Evolutionary conservation across 2,329 filamentous ascomycete species (phyloP), one percentile per base, ranked within the genome.

Genomic region (Ophiostoma ips): DNA sequence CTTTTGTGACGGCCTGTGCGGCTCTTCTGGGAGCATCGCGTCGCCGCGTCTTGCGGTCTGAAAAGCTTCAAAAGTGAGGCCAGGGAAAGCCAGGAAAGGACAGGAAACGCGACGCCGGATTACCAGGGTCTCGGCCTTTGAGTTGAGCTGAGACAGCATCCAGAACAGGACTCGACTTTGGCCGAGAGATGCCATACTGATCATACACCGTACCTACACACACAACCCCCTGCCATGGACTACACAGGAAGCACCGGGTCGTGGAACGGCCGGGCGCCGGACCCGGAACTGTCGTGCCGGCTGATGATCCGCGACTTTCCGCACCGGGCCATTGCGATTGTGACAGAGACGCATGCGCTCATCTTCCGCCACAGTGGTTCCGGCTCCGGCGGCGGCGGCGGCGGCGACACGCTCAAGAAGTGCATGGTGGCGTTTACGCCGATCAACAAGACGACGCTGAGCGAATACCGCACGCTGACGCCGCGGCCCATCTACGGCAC

Each of bases 341-440:
- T 83, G 35, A 89, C 88, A 30, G 70, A 81, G 37, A 77, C 81
- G 18, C 83, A 94, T 65, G 84, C 83, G 61, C 75, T 96, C 58
- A 83, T 95, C 57, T 86, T 96, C 62, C 83, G 86, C 55, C 81
- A 92, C 68, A 87, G 77, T 63, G 73, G 76, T n/a, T 75, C 68
- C 63, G 82, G 82, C 55, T 61, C 63, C 31, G 62, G 61, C 51
- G 63, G 62, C 56, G 30, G 30, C 30, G 69, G 68, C 62, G 55
- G 66, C 62, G 35, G 45, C 10, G 24, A 72, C 68, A 75, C 75
- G 55, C 61, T 63, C 24, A 62, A 61, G 50, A 62, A 61, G 50
- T 95, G 88, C 71, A 88, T 94, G 73, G 88, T 95, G 57, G 87
- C 95, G 64, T 95, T 95, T 63, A 71, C 80, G 12, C 72, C 77